A percentile compares a stretch with the other conserved stretches of the same genome.
Evolutionary conservation across 164 flowering plant genomes (phyloP).

Genomic region (Cinnamomum micranthum): DNA sequence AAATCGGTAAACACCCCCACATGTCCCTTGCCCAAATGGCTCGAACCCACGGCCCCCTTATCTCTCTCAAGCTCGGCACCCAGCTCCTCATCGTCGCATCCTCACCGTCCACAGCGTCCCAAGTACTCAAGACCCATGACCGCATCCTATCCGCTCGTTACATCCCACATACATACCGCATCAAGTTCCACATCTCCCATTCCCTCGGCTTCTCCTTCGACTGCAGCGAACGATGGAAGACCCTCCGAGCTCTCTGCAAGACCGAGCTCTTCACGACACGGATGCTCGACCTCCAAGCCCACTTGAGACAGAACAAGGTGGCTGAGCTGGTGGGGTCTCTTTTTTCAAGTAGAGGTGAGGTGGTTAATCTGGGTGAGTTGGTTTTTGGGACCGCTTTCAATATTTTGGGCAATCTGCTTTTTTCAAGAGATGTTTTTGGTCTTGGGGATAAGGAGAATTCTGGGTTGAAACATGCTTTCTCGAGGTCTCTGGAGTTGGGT

Average conservation of each 20-base stretch:
- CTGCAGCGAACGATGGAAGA: slow-evolving; percentile 26
- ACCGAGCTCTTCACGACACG: slow-evolving; percentile 27
- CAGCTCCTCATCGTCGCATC: slow-evolving; percentile 28
- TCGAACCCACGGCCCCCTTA: slow-evolving; percentile 25
- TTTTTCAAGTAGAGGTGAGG: slow-evolving; percentile 15
- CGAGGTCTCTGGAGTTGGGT: slow-evolving; percentile 1
- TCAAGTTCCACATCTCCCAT: background rate
- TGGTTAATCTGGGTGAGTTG: slow-evolving; percentile 18
- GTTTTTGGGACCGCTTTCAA: slow-evolving; percentile 13
- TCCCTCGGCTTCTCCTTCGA: slow-evolving; percentile 5
- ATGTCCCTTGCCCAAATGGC: slow-evolving; percentile 13
- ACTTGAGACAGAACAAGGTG: slow-evolving; percentile 22
- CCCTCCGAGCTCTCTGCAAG: slow-evolving; percentile 19
- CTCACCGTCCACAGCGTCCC: slow-evolving; percentile 25
- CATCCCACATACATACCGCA: slow-evolving; percentile 2
- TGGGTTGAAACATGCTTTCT: background rate
- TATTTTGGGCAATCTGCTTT: slow-evolving; percentile 11
- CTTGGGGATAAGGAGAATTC: slow-evolving; percentile 6
- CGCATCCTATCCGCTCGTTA: background rate
- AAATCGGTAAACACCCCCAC: slow-evolving; percentile 16
- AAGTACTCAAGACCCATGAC: slow-evolving; percentile 38
- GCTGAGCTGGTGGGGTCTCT: slow-evolving; percentile 18
- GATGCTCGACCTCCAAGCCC: slow-evolving; percentile 17
- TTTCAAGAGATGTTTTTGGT: slow-evolving; percentile 19
- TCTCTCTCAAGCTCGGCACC: slow-evolving; percentile 27